Evolutionary conservation across 75 land plant species (phyloP).

Genomic region (Cunninghamia lanceolata): DNA sequence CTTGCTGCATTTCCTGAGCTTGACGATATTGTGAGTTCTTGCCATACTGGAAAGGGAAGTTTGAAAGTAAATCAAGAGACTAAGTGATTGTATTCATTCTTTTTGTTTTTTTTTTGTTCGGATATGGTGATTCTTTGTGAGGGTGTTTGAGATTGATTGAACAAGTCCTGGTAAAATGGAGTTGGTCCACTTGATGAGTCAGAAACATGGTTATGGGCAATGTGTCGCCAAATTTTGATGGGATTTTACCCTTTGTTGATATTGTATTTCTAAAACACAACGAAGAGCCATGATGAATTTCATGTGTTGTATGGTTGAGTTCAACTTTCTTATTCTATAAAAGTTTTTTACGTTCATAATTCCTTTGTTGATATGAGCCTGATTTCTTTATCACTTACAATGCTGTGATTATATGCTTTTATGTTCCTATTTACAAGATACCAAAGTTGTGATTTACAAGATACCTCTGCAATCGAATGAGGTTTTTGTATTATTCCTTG

Average conservation of each 20-base stretch:
- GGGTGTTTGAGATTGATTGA: neutral
- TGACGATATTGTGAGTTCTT: constrained; percentile 37
- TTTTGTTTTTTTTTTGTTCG: neutral
- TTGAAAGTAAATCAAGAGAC: constrained; percentile 22
- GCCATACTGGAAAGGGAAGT: constrained; percentile 33
- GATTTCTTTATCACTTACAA: neutral
- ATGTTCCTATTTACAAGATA: neutral
- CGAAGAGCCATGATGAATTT: neutral
- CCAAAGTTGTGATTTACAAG: neutral
- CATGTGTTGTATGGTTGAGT: neutral
- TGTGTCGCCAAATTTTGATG: constrained; percentile 1
- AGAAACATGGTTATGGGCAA: constrained; percentile 4
- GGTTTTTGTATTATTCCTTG: no score
- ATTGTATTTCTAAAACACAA: constrained; percentile 7
- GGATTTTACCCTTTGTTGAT: constrained; percentile 3
- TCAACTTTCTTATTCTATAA: neutral
- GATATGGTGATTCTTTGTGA: constrained; percentile 1
- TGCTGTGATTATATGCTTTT: no score
- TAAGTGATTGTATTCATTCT: neutral
- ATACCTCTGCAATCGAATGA: no score
- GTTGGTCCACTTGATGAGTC: constrained; percentile 6
- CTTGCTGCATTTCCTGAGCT: constrained; percentile 86
- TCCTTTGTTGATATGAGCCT: neutral
- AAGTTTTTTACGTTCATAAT: no score
- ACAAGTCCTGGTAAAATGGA: neutral